Percentiles rank a stretch among this genome's conserved stretches.
phyloP scores from a whole-genome alignment of 116 monocot genomes.

The Cymodocea nodosa region DNA sequence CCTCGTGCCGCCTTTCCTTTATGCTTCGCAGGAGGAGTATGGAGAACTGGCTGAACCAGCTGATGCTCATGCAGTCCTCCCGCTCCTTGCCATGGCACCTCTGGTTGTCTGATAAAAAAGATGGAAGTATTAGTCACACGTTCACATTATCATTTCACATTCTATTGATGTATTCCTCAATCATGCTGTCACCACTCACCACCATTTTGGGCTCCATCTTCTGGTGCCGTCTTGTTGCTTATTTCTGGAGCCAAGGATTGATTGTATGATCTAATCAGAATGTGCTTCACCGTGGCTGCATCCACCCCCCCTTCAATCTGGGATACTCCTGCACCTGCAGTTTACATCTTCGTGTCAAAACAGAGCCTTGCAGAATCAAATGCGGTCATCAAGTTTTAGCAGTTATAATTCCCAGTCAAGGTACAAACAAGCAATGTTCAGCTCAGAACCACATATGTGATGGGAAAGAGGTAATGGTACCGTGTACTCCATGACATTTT shows the following conservation, averaged over 20 bases:
- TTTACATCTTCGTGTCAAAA: neutral
- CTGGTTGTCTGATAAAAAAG: neutral
- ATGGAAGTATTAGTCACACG: neutral
- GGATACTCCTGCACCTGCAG: constrained; percentile 34
- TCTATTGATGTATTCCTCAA: neutral
- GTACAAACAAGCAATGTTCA: no score
- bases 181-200: constrained; percentile 13
- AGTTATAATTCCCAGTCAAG: no score
- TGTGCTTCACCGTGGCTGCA: constrained; percentile 43
- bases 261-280: constrained; percentile 50
- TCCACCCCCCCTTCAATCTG: constrained; percentile 36
- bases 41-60: constrained; percentile 75
- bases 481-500: no score
- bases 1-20: constrained; percentile 73
- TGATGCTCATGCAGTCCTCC: constrained; percentile 18
- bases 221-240: constrained; percentile 7
- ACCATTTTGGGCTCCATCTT: constrained; percentile 2
- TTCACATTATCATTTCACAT: neutral
- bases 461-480: no score
- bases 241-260: constrained; percentile 38
- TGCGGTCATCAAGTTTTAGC: no score
- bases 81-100: constrained; percentile 7
- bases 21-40: constrained; percentile 74
- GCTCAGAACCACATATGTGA: no score
- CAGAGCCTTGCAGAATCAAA: no score